Base-by-base conservation (phyloP, 768 basidiomycete species). In the Podaxis carcinomalis region DNA sequence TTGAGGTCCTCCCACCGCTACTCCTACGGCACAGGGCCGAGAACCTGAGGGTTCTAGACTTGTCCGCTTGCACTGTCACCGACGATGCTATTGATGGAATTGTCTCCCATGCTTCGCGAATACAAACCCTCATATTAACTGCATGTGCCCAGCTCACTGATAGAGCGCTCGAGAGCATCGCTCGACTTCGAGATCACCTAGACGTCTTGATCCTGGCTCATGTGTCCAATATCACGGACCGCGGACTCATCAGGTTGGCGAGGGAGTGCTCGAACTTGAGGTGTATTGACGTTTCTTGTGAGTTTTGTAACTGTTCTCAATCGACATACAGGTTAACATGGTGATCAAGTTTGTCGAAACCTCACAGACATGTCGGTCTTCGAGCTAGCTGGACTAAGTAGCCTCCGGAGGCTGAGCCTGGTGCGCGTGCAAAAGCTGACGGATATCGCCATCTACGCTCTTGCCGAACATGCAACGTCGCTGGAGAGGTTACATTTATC, bases 221-320 rank as follows among this genome's bases (percentile, higher is more conserved):
- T 70, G 85, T 92, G 63, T 75, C 78, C 57, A 88, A 80, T 51
- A 87, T 97, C 67, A 96, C 94, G 44, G 95, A 97, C 68, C 75
- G 71, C 5, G 90, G 82, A 1, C 77, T 97, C 14, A 80, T 87
- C 49, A 79, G 79, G 62, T 72, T 97, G 47, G 88, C 86, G 5
- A 80, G 88, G 27, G 72, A 80, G 16, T 98, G 95, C 70, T 75
- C 78, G 0, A 83, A 89, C 39, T 76, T 98, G 53, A 80, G 88
- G 58, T 90, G 89, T 68, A 79, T 97, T 64, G 95, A 97, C 72
- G 76, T 97, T 51, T 90, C 92, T 51, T 93, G 93, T 94, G 71
- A 74, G 92, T 79, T 28, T 54, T 59, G 39, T 47, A 59, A 39
- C 42, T 39, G 28, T 32, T 32, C 28, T 61, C 56, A 59, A n/a